phyloP scores from a whole-genome alignment of 176 grass and related monocot species.

The Typha latifolia region DNA sequence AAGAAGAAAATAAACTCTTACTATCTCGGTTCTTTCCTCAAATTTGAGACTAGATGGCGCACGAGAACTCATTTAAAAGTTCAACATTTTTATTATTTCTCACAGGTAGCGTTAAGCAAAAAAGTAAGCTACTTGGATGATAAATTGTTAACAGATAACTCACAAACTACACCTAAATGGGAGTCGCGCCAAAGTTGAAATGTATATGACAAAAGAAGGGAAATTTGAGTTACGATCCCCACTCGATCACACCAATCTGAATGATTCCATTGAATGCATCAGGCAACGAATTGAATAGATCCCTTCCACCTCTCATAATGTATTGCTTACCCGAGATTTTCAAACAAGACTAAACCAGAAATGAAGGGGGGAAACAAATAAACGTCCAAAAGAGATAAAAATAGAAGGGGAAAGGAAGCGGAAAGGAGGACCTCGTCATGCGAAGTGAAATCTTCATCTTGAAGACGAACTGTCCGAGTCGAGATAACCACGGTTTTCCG shows the following conservation, averaged over 20 bases:
- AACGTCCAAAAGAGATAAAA: neutral
- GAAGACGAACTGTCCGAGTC: conserved; percentile 67
- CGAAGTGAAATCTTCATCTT: conserved; percentile 92
- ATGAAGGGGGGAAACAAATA: neutral
- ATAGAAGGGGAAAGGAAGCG: too few species aligned
- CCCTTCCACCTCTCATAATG: conserved; percentile 77
- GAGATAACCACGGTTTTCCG: conserved; percentile 37
- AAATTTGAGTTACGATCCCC: conserved; percentile 66
- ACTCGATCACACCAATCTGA: conserved; percentile 85
- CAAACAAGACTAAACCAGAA: neutral
- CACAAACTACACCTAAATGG: too few species aligned
- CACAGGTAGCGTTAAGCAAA: too few species aligned
- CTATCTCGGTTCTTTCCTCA: too few species aligned
- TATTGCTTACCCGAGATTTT: conserved; percentile 19
- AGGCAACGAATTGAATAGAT: conserved; percentile 76
- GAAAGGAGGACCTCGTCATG: conserved; percentile 49
- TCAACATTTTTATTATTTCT: too few species aligned
- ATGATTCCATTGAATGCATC: conserved; percentile 84
- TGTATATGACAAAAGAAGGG: too few species aligned
- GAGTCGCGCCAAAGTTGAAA: too few species aligned
- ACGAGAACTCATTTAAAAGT: too few species aligned
- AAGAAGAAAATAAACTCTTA: neutral
- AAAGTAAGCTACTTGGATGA: too few species aligned
- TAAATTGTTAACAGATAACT: too few species aligned
- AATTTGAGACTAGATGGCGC: too few species aligned